Conservation (phyloP, 2,329 filamentous ascomycete species). For the Paramyrothecium roridum region DNA sequence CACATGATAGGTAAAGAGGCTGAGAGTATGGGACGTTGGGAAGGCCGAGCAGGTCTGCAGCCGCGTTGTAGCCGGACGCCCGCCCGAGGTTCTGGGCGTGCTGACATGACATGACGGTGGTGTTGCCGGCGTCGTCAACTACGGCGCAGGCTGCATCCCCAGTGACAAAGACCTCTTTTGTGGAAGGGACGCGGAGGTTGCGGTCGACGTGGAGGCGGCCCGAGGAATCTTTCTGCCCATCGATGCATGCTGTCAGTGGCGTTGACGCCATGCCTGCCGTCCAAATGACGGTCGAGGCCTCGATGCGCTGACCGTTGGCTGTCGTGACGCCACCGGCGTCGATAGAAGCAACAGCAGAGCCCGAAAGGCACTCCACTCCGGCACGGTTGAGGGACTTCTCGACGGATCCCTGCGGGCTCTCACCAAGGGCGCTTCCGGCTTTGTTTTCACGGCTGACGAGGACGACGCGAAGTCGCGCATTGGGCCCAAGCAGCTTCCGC, state of each 20-base stretch:
- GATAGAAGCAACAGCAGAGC: constrained; percentile 18
- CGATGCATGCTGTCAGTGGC: constrained; percentile 27
- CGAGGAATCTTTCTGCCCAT: constrained; percentile 19
- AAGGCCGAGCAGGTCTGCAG: constrained; percentile 26
- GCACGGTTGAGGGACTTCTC: constrained; percentile 21
- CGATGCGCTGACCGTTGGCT: constrained; percentile 26
- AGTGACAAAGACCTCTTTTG: constrained; percentile 21
- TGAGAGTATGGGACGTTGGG: constrained; percentile 23
- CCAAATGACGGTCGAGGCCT: constrained; percentile 30
- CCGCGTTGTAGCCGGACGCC: constrained; percentile 27
- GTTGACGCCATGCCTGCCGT: constrained; percentile 31
- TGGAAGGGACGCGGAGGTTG: constrained; percentile 20
- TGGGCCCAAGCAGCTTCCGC: constrained; percentile 7
- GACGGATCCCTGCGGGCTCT: constrained; percentile 27
- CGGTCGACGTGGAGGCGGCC: constrained; percentile 22
- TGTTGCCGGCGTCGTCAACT: constrained; percentile 19
- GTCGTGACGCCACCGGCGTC: constrained; percentile 19
- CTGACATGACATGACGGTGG: constrained; percentile 34
- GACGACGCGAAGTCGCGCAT: constrained; percentile 10
- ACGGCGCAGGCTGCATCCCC: constrained; percentile 28
- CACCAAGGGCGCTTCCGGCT: constrained; percentile 28
- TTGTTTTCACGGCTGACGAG: constrained; percentile 23
- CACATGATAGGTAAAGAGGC: constrained; percentile 23
- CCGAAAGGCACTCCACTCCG: constrained; percentile 25
- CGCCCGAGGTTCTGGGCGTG: constrained; percentile 32